phyloP scores from a whole-genome alignment of 2,329 filamentous ascomycete species.

The Trichophyton equinum region DNA sequence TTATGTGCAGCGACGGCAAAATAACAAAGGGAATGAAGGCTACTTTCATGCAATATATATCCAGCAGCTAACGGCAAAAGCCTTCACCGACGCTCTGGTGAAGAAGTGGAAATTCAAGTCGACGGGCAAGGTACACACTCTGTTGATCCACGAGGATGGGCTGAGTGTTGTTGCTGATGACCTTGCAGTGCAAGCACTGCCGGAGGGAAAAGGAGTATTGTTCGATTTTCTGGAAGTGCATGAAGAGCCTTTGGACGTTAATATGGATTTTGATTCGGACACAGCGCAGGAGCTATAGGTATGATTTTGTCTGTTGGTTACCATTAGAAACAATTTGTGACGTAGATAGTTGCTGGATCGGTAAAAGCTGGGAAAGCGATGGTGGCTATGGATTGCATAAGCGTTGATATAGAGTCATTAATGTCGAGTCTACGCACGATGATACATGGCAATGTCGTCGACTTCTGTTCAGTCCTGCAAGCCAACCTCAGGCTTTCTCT shows the following conservation, averaged over 20 bases:
- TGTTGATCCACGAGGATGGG: slow-evolving; percentile 61
- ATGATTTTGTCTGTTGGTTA: no score
- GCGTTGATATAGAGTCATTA: no score
- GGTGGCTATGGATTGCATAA: no score
- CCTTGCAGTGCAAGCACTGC: slow-evolving; percentile 68
- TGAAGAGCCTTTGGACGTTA: neutral
- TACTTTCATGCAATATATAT: slow-evolving; percentile 81
- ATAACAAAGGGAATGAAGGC: slow-evolving; percentile 36
- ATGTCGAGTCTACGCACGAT: no score
- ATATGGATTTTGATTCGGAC: neutral
- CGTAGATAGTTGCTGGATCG: no score
- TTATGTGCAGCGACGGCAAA: slow-evolving; percentile 54
- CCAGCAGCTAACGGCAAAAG: slow-evolving; percentile 60
- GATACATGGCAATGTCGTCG: no score
- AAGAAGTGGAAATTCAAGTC: slow-evolving; percentile 71
- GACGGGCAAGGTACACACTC: slow-evolving; percentile 54
- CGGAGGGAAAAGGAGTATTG: slow-evolving; percentile 83
- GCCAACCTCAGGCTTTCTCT: no score
- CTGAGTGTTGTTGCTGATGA: slow-evolving; percentile 81
- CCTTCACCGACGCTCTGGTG: slow-evolving; percentile 61
- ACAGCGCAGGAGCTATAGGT: neutral
- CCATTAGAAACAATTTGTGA: no score
- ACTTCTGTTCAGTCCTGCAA: no score
- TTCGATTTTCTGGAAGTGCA: slow-evolving; percentile 39
- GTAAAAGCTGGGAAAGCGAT: no score